Base-by-base conservation (phyloP, 1,139 yeast genomes). In the Komagataea norvegica region DNA sequence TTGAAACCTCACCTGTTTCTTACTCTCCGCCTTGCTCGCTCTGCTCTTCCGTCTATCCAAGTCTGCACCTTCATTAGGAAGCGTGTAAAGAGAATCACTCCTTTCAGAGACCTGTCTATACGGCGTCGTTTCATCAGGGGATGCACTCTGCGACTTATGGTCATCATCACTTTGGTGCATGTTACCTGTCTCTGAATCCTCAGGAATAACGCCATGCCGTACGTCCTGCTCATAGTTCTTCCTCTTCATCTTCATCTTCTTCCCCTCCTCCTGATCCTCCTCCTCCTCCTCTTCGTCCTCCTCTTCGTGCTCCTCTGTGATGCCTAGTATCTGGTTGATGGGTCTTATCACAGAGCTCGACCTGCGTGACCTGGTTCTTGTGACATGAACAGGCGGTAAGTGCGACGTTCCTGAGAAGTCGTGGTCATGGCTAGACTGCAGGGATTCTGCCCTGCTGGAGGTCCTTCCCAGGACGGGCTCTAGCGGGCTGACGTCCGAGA, bases 341-440 rank as follows among this genome's bases (percentile, higher is more conserved):
- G 40, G 40, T 16, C 11, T 32, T 9, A 25, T 11, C 10, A 30
- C 8, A 8, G 18, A 11, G 25, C 33, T 14, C 11, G 27, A 30
- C 20, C 33, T 38, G 9, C 35, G 23, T 5, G 38, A 30, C 14
- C 30, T 28, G 5, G 36, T 34, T 22, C 33, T 36, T 6, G 35
- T 9, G 6, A 33, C n/a, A 24, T 37, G 38, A 8, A 40, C 23
- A 6, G 33, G 33, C 2, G 41, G 41, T 6, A 40, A 20, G 9
- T 22, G 31, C 3, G 34, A 23, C 5, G 31, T 16, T 15, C 38
- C 43, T 11, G 29, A 36, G 9, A 37, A 37, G 35, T 40, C 43
- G 19, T 31, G 27, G 4, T 25, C 34, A 19, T 36, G n/a, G n/a
- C n/a, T n/a, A 7, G n/a, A 10, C 15, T 20, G 8, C 20, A 24